Evolutionary conservation across 179 eudicot species (phyloP).

Genomic region (Patellifolia procumbens): DNA sequence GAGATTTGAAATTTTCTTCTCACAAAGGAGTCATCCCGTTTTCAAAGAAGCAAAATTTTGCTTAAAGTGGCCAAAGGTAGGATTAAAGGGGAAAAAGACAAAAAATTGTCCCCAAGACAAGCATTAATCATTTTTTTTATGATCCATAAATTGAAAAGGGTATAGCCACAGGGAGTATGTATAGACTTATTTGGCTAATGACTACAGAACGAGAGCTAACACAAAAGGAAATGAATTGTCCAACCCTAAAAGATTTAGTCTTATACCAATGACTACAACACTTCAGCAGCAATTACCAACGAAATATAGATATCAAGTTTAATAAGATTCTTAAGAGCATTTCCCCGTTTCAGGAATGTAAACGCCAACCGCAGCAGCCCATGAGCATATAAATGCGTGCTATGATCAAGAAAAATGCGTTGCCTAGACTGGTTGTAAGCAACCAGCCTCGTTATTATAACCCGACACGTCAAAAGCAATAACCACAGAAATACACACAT

Average conservation of each 20-base stretch:
- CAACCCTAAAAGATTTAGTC: background rate
- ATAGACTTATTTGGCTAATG: background rate
- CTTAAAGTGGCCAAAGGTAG: background rate
- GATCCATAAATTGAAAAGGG: background rate
- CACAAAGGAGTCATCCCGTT: no score
- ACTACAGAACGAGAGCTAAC: background rate
- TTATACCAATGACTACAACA: background rate
- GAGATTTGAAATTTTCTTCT: slow-evolving; percentile 4
- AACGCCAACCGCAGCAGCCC: background rate
- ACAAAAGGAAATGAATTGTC: background rate
- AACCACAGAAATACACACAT: no score
- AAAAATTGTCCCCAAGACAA: background rate
- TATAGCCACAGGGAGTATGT: no score
- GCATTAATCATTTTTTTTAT: background rate
- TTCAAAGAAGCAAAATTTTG: background rate
- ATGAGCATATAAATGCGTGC: no score
- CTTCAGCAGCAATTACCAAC: background rate
- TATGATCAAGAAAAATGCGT: background rate
- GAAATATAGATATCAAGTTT: slow-evolving; percentile 1
- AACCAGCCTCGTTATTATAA: no score
- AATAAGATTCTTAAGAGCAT: background rate
- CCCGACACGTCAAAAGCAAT: no score
- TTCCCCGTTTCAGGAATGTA: background rate
- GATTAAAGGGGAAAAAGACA: background rate
- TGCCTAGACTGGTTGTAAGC: background rate